Evolutionary conservation across 805 yeast genomes (phyloP).

Genomic region (Blastobotrys americana): DNA sequence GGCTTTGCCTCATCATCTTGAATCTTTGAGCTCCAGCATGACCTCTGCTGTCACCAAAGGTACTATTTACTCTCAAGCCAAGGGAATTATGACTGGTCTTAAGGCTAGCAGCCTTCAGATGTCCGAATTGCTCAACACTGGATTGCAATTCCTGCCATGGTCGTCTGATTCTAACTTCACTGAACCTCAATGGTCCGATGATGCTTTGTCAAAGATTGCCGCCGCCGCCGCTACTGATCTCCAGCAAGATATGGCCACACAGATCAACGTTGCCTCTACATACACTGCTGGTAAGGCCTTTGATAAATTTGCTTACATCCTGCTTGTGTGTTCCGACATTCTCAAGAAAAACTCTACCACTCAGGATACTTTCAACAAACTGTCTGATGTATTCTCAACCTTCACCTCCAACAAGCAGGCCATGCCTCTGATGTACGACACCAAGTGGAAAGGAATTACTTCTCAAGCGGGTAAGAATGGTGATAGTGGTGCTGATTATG

Average conservation of each 20-base stretch:
- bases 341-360: slow-evolving; percentile 51
- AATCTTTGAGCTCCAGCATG: slow-evolving; percentile 35
- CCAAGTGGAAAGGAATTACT: slow-evolving; percentile 43
- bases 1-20: slow-evolving; percentile 63
- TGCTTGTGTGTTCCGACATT: slow-evolving; percentile 63
- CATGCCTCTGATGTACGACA: slow-evolving; percentile 71
- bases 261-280: slow-evolving; percentile 74
- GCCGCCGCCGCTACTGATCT: slow-evolving; percentile 48
- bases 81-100: slow-evolving; percentile 35
- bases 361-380: slow-evolving; percentile 41
- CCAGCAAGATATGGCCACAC: slow-evolving; percentile 46
- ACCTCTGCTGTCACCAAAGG: slow-evolving; percentile 27
- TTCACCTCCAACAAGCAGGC: slow-evolving; percentile 65
- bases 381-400: slow-evolving; percentile 62
- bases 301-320: slow-evolving; percentile 84
- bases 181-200: slow-evolving; percentile 36
- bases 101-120: slow-evolving; percentile 28
- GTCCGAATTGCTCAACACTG: slow-evolving; percentile 35
- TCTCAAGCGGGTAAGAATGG: slow-evolving; percentile 27
- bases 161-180: slow-evolving; percentile 35
- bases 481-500: slow-evolving; percentile 55
- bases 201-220: slow-evolving; percentile 35
- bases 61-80: slow-evolving; percentile 42
- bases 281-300: slow-evolving; percentile 82
- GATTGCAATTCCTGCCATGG: slow-evolving; percentile 55